Percentiles rank a stretch among this genome's conserved stretches.
These are phyloP conservation scores for Amanita jacksonii DNA, from an alignment of 768 basidiomycete species.

Conservation along the genomic window DNA sequence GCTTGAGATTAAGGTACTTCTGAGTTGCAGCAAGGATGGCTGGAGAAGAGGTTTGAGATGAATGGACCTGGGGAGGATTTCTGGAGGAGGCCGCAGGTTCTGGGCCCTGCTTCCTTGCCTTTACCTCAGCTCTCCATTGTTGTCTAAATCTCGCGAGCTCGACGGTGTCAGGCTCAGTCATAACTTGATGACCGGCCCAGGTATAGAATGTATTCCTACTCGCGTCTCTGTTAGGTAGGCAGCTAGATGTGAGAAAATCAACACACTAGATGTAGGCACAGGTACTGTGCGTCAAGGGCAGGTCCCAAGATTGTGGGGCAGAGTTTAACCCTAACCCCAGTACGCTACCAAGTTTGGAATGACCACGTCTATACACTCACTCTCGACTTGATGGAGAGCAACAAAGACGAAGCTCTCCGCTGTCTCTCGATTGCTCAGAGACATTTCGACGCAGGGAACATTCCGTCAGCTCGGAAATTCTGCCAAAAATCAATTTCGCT, in stretches of 20 bases:
- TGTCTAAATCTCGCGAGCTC: conserved; percentile 66
- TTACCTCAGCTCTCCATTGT: conserved; percentile 64
- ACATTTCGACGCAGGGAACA: conserved; percentile 63
- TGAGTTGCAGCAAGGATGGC: conserved; percentile 6
- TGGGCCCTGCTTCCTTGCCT: conserved; percentile 21
- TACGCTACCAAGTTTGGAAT: conserved; percentile 7
- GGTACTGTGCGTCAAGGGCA: no score
- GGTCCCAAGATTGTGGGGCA: background rate
- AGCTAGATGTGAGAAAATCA: no score
- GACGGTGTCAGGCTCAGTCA: conserved; percentile 32
- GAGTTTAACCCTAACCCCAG: conserved; percentile 10
- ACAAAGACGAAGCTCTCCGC: conserved; percentile 83
- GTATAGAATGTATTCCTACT: no score
- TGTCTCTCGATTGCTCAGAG: conserved; percentile 73
- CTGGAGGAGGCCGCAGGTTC: background rate
- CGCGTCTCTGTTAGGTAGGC: no score
- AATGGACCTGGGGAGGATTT: conserved; percentile 3
- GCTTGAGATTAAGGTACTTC: conserved; percentile 4
- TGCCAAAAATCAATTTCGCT: conserved; percentile 80
- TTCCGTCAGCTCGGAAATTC: conserved; percentile 77
- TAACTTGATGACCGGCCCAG: no score
- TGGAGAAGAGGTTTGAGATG: conserved; percentile 6
- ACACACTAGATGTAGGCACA: no score
- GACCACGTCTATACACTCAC: conserved; percentile 8
- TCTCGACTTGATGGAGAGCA: conserved; percentile 55